phyloP scores from a whole-genome alignment of 306 rosid species.

The Senna tora region DNA sequence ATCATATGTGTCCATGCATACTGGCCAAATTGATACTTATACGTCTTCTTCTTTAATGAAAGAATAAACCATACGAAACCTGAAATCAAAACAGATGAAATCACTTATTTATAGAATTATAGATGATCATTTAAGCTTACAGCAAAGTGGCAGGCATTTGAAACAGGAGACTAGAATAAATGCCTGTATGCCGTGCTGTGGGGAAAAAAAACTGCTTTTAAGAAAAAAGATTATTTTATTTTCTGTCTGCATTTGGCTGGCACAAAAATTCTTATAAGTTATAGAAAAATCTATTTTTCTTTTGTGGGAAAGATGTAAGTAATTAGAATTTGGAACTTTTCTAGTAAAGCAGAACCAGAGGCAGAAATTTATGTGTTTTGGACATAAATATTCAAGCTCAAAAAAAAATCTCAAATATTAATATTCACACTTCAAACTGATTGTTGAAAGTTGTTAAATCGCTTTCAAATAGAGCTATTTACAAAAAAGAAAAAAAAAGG shows the following conservation, averaged over 20 bases:
- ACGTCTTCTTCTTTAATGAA: constrained; percentile 84
- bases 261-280: neutral
- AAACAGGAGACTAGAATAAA: constrained; percentile 3
- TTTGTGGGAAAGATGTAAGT: neutral
- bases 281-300: neutral
- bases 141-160: neutral
- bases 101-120: constrained; percentile 30
- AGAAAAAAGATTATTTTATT: neutral
- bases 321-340: neutral
- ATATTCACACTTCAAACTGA: neutral
- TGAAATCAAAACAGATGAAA: constrained; percentile 46
- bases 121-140: constrained; percentile 2
- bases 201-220: neutral
- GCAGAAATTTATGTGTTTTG: neutral
- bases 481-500: neutral
- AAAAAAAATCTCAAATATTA: neutral
- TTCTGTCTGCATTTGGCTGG: neutral
- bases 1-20: constrained; percentile 99
- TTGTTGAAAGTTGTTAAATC: neutral
- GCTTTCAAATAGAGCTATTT: neutral
- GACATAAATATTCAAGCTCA: neutral
- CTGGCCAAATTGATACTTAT: constrained; percentile 98
- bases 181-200: neutral
- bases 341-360: neutral
- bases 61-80: constrained; percentile 99